phyloP scores from a whole-genome alignment of 2,329 filamentous ascomycete species.

The Aspergillus thermomutatus region DNA sequence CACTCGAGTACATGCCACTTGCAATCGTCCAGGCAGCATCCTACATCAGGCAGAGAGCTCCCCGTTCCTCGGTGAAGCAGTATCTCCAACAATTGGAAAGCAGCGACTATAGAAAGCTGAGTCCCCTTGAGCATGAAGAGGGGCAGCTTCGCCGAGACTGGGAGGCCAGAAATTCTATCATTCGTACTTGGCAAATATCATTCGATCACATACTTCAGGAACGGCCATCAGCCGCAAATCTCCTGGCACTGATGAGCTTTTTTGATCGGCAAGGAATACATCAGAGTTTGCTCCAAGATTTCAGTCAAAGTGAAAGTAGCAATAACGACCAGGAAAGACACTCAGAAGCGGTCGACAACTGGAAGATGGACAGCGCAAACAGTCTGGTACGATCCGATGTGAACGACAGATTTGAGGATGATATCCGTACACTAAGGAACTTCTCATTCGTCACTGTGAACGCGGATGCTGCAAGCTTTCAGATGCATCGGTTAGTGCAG shows the following conservation, averaged over 20 bases:
- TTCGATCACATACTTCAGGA: constrained; percentile 27
- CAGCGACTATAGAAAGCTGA: constrained; percentile 25
- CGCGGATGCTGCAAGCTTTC: constrained; percentile 10
- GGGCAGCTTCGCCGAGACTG: constrained; percentile 19
- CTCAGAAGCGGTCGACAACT: too few species aligned
- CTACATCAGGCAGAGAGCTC: constrained; percentile 21
- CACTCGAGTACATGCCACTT: constrained; percentile 28
- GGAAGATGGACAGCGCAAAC: too few species aligned
- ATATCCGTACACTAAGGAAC: constrained; percentile 15
- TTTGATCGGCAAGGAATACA: constrained; percentile 28
- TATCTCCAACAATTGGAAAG: constrained; percentile 28
- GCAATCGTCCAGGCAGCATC: constrained; percentile 21
- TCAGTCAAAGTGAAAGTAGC: not conserved
- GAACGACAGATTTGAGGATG: constrained; percentile 17
- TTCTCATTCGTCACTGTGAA: constrained; percentile 20
- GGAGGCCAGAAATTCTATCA: constrained; percentile 22
- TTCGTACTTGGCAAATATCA: constrained; percentile 32
- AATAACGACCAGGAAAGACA: too few species aligned
- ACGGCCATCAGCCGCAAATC: constrained; percentile 20
- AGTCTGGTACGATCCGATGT: not conserved
- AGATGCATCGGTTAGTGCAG: constrained; percentile 28
- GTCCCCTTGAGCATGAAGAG: constrained; percentile 28
- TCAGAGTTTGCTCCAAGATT: constrained; percentile 12
- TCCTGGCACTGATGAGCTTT: constrained; percentile 28
- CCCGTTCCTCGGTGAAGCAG: constrained; percentile 6